Evolutionary conservation across 345 rosid genomes (phyloP).

Genomic region (Brassica juncea): DNA sequence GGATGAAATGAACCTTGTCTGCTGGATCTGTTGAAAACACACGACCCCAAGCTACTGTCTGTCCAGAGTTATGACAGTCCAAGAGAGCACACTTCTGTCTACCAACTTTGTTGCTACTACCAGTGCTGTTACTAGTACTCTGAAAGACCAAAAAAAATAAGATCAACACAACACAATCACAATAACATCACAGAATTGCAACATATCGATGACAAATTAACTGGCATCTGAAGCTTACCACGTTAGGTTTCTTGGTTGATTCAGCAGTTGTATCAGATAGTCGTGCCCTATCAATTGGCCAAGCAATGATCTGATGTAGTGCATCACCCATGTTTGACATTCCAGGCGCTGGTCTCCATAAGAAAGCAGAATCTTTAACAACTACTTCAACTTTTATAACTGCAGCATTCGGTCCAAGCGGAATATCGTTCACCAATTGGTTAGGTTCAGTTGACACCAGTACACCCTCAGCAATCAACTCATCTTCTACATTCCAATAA

Average conservation of each 20-base stretch:
- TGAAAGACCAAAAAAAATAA: not conserved
- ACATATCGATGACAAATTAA: not conserved
- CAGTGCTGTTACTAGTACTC: not conserved
- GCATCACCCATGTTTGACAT: not conserved
- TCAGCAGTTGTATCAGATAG: not conserved
- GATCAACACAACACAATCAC: not conserved
- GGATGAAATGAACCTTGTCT: not conserved
- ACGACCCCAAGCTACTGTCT: not conserved
- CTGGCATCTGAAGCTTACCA: not conserved
- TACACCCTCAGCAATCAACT: slow-evolving; percentile 1
- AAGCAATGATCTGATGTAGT: not conserved
- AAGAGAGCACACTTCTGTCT: not conserved
- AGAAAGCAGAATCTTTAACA: not conserved
- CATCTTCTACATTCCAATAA: not conserved
- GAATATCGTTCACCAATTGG: not conserved
- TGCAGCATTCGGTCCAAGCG: not conserved
- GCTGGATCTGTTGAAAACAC: not conserved
- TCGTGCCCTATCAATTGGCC: not conserved
- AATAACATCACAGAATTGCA: not conserved
- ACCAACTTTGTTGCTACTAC: not conserved
- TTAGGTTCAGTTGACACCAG: not conserved
- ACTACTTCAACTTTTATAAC: not conserved
- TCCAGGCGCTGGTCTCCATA: not conserved
- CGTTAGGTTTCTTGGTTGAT: not conserved
- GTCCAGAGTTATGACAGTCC: not conserved